These are phyloP conservation scores for Jaltomata sinuosa DNA, from an alignment of 257 asterid genomes.

Conservation along the genomic window DNA sequence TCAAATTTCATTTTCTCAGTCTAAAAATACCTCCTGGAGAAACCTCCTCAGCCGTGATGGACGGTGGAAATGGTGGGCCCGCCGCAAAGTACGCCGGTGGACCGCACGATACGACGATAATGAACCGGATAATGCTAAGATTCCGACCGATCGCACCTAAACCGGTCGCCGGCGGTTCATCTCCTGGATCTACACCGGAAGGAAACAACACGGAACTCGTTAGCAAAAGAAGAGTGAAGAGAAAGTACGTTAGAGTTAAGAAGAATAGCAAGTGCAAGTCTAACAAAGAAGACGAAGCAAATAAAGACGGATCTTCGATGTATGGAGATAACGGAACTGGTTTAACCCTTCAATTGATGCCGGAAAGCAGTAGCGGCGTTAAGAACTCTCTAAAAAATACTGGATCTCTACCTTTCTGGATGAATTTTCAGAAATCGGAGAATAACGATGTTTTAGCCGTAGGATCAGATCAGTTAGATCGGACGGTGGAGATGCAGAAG, in stretches of 20 bases:
- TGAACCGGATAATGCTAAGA: neutral
- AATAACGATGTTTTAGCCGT: neutral
- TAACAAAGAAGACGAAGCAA: neutral
- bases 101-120: neutral
- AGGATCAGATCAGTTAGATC: conserved; percentile 12
- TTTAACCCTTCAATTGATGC: neutral
- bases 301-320: neutral
- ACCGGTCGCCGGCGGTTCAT: conserved; percentile 22
- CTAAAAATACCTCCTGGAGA: neutral
- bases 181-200: neutral
- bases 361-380: neutral
- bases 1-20: neutral
- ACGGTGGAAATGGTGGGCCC: neutral
- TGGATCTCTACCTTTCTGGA: conserved; percentile 7
- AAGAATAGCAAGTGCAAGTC: conserved; percentile 1
- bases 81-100: neutral
- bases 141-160: conserved; percentile 38
- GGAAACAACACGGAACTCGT: neutral
- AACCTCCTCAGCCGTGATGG: neutral
- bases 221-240: conserved; percentile 17
- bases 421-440: neutral
- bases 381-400: neutral
- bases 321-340: neutral
- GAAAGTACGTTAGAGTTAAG: conserved; percentile 44
- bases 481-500: neutral